Evolutionary conservation across 345 rosid species (phyloP), one percentile per base, ranked within the genome.

Genomic region (Raphanus sativus): DNA sequence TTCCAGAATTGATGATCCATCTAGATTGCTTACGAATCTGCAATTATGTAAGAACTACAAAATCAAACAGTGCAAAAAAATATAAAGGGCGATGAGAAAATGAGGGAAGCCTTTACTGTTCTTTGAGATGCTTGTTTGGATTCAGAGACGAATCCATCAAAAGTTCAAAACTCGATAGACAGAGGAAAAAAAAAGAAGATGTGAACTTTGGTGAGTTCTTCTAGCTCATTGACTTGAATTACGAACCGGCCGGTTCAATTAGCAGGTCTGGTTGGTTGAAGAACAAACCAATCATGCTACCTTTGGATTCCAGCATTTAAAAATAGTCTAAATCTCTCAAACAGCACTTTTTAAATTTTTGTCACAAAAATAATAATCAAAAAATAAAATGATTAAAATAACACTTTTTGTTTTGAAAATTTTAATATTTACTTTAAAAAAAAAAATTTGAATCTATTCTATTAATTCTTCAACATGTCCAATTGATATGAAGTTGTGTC

Each of bases 11-110:
- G 97, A 90, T 26, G 97, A 87, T 80, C 97, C 98, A 5, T 56
- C 81, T 68, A 94, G 83, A 81, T 91, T 89, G 90, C 98, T 91
- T 2, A 91, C 96, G 62, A 91, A 90, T 77, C 97, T 94, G 86
- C 56, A 16, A 50, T 12, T 12, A 61, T 32, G 25, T 33, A 40
- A n/a, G 6, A 62, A 15, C 36, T 0, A 54, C 60, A 54, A 63
- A n/a, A 42, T 66, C 29, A 6, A 42, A 8, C 25, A 66, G 67
- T 32, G 8, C n/a, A 6, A 40, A 6, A 38, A 10, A 5, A 16
- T 16, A 8, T 5, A 15, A 30, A 15, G 64, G 40, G 12, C 54
- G 63, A 26, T 0, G 77, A 68, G 74, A 11, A 40, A 45, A 40
- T 54, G 30, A 61, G 5, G 42, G 36, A 58, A 61, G 52, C 62